Percentiles rank a stretch among this genome's conserved stretches.
Conservation (phyloP, 345 rosid species). For the Camelina laxa region DNA sequence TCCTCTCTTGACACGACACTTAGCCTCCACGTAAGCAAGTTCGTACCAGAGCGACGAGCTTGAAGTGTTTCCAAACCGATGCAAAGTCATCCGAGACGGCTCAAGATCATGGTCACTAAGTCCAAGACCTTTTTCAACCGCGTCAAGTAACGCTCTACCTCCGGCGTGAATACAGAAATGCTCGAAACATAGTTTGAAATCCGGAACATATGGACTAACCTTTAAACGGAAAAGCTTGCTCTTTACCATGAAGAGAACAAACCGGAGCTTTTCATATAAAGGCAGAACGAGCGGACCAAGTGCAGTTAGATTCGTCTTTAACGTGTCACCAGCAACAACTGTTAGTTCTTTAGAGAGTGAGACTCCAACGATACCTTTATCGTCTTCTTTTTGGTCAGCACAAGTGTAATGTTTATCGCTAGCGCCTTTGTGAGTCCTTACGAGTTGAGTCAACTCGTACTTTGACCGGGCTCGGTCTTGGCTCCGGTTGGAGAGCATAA, state of each 20-base stretch:
- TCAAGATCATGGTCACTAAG: conserved; percentile 81
- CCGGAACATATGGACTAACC: conserved; percentile 69
- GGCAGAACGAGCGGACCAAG: conserved; percentile 86
- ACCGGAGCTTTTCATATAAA: conserved; percentile 62
- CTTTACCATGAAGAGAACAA: conserved; percentile 52
- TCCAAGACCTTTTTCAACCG: conserved; percentile 67
- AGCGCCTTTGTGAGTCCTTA: conserved; percentile 84
- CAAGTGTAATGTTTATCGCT: conserved; percentile 68
- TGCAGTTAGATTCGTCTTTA: conserved; percentile 79
- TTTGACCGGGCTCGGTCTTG: conserved; percentile 65
- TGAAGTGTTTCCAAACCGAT: conserved; percentile 88
- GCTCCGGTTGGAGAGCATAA: conserved; percentile 66
- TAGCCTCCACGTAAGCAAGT: conserved; percentile 79
- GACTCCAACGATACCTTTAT: conserved; percentile 67
- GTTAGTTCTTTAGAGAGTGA: conserved; percentile 79
- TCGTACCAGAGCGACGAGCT: conserved; percentile 96
- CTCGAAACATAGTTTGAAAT: conserved; percentile 81
- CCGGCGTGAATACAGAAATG: conserved; percentile 90
- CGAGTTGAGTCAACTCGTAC: conserved; percentile 72
- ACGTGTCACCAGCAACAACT: conserved; percentile 86
- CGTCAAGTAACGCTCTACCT: conserved; percentile 84
- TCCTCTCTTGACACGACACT: conserved; percentile 65
- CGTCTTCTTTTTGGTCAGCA: conserved; percentile 82
- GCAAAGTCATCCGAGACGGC: conserved; percentile 87
- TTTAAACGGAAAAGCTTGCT: conserved; percentile 57